Evolutionary conservation across 2,329 filamentous ascomycete genomes (phyloP).

Genomic region (Chrysoporthe austroafricana): DNA sequence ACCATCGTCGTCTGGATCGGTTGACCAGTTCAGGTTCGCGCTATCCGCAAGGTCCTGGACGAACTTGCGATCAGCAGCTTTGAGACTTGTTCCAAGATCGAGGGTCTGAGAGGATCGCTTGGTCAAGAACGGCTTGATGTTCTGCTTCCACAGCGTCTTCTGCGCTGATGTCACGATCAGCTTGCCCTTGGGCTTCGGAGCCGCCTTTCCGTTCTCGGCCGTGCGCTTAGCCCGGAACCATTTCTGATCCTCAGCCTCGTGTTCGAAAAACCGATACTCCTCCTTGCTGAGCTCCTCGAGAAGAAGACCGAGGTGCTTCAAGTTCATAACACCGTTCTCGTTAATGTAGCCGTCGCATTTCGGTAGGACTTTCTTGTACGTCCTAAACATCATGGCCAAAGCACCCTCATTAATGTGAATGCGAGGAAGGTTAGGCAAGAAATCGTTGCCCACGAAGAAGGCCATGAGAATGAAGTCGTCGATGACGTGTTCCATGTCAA

Average conservation of each 20-base stretch:
- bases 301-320: conserved; percentile 76
- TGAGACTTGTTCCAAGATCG: conserved; percentile 73
- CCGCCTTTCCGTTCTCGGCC: conserved; percentile 69
- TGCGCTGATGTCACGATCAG: conserved; percentile 79
- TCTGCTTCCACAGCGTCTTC: conserved; percentile 77
- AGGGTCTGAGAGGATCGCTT: conserved; percentile 67
- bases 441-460: conserved; percentile 99
- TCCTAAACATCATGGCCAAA: conserved; percentile 92
- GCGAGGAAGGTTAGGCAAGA: conserved; percentile 93
- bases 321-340: conserved; percentile 88
- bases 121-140: conserved; percentile 80
- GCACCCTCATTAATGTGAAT: conserved; percentile 98
- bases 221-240: conserved; percentile 91
- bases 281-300: conserved; percentile 85
- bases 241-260: conserved; percentile 82
- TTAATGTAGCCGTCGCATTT: conserved; percentile 94
- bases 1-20: conserved; percentile 60
- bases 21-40: conserved; percentile 61
- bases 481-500: conserved; percentile 94
- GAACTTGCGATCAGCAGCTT: conserved; percentile 89
- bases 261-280: conserved; percentile 91
- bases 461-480: conserved; percentile 99
- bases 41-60: conserved; percentile 80
- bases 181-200: conserved; percentile 58
- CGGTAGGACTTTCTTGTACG: conserved; percentile 90